phyloP scores from a whole-genome alignment of 2,329 filamentous ascomycete species.

The Verticillium alfalfae region DNA sequence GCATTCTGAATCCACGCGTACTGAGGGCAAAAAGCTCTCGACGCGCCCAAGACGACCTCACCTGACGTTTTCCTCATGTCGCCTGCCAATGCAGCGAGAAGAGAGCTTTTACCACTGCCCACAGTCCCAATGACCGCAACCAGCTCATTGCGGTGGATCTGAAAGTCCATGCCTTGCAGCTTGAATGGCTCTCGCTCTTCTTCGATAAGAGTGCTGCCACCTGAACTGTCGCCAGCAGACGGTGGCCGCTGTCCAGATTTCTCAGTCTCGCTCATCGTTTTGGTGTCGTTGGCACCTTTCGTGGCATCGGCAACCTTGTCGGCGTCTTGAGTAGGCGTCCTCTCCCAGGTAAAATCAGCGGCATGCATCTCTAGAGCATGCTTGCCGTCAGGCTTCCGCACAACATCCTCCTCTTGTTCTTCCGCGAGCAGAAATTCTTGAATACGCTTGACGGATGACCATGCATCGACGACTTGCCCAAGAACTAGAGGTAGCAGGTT shows the following conservation, averaged over 20 bases:
- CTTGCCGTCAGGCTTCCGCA: constrained; percentile 48
- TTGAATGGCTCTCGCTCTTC: constrained; percentile 66
- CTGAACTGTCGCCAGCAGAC: constrained; percentile 37
- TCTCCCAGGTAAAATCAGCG: constrained; percentile 86
- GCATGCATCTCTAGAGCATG: constrained; percentile 66
- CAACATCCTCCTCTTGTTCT: constrained; percentile 70
- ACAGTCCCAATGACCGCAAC: constrained; percentile 85
- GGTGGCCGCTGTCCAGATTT: constrained; percentile 18
- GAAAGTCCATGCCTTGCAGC: constrained; percentile 62
- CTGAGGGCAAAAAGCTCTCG: constrained; percentile 86
- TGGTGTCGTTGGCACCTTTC: constrained; percentile 30
- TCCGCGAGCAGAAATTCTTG: constrained; percentile 85
- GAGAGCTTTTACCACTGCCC: constrained; percentile 82
- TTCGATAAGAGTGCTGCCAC: constrained; percentile 50
- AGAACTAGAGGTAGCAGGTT: constrained; percentile 86
- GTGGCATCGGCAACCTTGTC: constrained; percentile 32
- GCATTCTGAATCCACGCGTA: constrained; percentile 98
- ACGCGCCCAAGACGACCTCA: constrained; percentile 69
- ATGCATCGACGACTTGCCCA: constrained; percentile 84
- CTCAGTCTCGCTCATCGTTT: constrained; percentile 6
- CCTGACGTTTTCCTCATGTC: constrained; percentile 86
- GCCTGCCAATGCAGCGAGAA: constrained; percentile 83
- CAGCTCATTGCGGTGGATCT: constrained; percentile 68
- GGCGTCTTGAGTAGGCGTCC: constrained; percentile 49
- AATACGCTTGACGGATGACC: constrained; percentile 77